Evolutionary conservation across 495 filamentous ascomycete species (phyloP).

Genomic region (Penicillium malachiteum): DNA sequence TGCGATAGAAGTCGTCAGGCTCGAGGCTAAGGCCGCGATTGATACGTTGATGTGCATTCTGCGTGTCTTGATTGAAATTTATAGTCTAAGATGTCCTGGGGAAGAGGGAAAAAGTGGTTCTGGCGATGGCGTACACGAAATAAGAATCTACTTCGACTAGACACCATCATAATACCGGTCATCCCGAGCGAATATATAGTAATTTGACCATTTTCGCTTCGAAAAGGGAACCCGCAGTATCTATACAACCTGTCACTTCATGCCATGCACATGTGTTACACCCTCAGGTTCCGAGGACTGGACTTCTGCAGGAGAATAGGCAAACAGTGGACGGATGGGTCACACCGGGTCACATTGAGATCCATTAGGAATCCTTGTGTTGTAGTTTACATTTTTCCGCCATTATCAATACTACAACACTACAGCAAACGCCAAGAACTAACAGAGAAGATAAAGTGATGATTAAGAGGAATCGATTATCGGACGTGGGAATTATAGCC

Average conservation of each 20-base stretch:
- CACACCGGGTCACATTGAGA: slow-evolving; percentile 17
- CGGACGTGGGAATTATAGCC: slow-evolving; percentile 22
- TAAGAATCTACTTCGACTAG: too few species aligned
- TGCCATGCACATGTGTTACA: not conserved
- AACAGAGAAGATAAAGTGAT: not conserved
- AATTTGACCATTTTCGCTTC: not conserved
- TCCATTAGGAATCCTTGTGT: not conserved
- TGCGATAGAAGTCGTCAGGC: slow-evolving; percentile 7
- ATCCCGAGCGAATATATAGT: not conserved
- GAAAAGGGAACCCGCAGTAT: not conserved
- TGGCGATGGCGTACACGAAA: too few species aligned
- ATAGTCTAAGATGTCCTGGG: too few species aligned
- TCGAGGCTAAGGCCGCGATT: slow-evolving; percentile 7
- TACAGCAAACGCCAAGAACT: not conserved
- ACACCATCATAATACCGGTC: not conserved
- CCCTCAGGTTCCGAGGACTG: not conserved
- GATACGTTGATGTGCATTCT: slow-evolving; percentile 18
- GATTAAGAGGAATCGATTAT: slow-evolving; percentile 15
- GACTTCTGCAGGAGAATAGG: not conserved
- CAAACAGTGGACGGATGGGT: slow-evolving; percentile 4
- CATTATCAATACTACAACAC: not conserved
- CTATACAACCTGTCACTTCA: not conserved
- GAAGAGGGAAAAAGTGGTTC: too few species aligned
- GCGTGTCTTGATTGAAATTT: too few species aligned
- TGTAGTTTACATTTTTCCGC: too few species aligned